A percentile compares a stretch with the other conserved stretches of the same genome.
phyloP scores from a whole-genome alignment of 2,329 filamentous ascomycete species.

The Colletotrichum neosansevieriae region DNA sequence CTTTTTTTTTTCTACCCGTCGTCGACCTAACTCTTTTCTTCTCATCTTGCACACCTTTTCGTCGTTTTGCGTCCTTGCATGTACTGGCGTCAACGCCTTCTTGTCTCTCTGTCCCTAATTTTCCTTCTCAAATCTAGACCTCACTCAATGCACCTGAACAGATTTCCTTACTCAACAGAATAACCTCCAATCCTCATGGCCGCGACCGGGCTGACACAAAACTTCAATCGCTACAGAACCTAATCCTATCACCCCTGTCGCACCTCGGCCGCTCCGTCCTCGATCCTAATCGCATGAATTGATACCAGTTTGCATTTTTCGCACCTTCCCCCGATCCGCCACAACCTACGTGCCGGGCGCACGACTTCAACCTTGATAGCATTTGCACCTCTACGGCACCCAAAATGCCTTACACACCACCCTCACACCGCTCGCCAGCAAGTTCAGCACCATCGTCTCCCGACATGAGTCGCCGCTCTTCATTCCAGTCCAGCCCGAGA shows the following conservation, averaged over 20 bases:
- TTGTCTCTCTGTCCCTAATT: constrained; percentile 1
- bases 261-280: constrained; percentile 3
- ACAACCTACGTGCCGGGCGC: constrained; percentile 30
- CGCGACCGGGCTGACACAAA: constrained; percentile 31
- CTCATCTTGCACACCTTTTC: background rate
- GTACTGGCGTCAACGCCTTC: constrained; percentile 11
- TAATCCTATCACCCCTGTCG: constrained; percentile 32
- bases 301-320: constrained; percentile 38
- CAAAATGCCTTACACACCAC: constrained; percentile 88
- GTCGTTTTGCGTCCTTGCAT: background rate
- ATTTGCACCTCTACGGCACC: constrained; percentile 34
- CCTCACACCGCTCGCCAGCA: constrained; percentile 73
- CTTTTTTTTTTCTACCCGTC: background rate
- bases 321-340: constrained; percentile 4
- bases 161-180: constrained; percentile 11
- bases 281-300: constrained; percentile 38
- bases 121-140: background rate
- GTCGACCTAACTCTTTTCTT: background rate
- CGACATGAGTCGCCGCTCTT: constrained; percentile 68
- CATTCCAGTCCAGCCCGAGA: constrained; percentile 62
- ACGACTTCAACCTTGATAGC: constrained; percentile 8
- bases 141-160: constrained; percentile 12
- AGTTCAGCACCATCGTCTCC: constrained; percentile 70
- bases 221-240: constrained; percentile 26
- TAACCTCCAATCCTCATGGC: constrained; percentile 17